Percentiles rank a stretch among this genome's conserved stretches.
These are phyloP conservation scores for Pseudocohnilembus persalinus DNA, from an alignment of 169 alveolate species.

Conservation along the genomic window DNA sequence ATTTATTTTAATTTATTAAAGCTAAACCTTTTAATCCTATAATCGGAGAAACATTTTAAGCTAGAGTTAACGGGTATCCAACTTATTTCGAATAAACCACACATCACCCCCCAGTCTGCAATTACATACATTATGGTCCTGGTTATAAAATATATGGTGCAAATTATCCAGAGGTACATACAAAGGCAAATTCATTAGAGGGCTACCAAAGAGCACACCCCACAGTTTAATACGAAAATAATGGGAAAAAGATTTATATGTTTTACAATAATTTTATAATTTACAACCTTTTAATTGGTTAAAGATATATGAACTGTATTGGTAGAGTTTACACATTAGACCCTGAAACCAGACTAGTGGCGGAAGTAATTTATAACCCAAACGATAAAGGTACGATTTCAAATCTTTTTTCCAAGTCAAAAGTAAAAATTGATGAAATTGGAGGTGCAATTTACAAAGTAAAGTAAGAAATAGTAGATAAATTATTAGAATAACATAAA, in stretches of 20 bases:
- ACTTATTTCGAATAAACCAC: constrained; percentile 72
- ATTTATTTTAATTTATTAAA: constrained; percentile 36
- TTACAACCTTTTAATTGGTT: constrained; percentile 55
- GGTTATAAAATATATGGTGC: constrained; percentile 67
- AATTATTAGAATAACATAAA: constrained; percentile 38
- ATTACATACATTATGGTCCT: constrained; percentile 56
- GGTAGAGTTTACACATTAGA: constrained; percentile 56
- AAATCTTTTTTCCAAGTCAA: constrained; percentile 47
- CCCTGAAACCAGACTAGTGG: constrained; percentile 35
- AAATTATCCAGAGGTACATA: constrained; percentile 54
- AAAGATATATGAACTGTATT: constrained; percentile 55
- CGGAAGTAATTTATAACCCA: constrained; percentile 50
- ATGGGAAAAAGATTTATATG: constrained; percentile 21
- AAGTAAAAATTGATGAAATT: constrained; percentile 23
- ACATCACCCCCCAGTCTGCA: constrained; percentile 78
- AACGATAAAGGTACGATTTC: constrained; percentile 36
- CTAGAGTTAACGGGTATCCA: constrained; percentile 63
- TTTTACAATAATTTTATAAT: constrained; percentile 51
- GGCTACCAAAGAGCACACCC: constrained; percentile 63
- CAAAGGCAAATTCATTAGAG: constrained; percentile 64
- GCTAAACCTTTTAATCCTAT: constrained; percentile 82
- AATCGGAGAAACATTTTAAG: constrained; percentile 83
- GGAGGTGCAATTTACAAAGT: constrained; percentile 40
- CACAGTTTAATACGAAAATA: constrained; percentile 50
- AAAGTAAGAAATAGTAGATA: constrained; percentile 46